These are phyloP conservation scores for Coniochaeta sp. DNA, from an alignment of 2,329 filamentous ascomycete species.

Conservation along the genomic window DNA sequence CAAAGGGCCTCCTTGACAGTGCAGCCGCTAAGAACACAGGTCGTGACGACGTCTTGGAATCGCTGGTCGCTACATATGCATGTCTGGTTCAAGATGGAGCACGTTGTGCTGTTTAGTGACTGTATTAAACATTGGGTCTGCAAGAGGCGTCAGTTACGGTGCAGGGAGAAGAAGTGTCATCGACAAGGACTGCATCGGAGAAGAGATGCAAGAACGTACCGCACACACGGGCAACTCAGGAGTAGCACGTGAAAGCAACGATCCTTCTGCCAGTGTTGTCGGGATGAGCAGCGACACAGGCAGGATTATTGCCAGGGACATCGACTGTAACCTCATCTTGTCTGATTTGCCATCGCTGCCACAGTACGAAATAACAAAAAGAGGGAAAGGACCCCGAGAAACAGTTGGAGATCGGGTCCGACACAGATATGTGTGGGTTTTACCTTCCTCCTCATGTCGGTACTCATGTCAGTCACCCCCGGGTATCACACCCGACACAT, in stretches of 20 bases:
- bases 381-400: neutral
- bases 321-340: conserved; percentile 1
- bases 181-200: too few relatives aligned
- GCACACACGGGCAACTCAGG: neutral
- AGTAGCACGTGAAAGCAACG: neutral
- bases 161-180: too few relatives aligned
- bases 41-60: neutral
- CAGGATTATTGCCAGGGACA: neutral
- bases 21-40: neutral
- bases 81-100: neutral
- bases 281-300: neutral
- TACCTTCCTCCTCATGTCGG: neutral
- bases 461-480: neutral
- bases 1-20: conserved; percentile 1
- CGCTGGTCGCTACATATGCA: neutral
- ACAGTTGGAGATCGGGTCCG: neutral
- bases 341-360: neutral
- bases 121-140: neutral
- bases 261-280: neutral
- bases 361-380: neutral
- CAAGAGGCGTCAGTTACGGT: neutral
- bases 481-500: neutral
- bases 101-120: neutral
- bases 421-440: neutral
- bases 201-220: neutral